Evolutionary conservation across 2,329 filamentous ascomycete species (phyloP).

Genomic region (Calycina marina): DNA sequence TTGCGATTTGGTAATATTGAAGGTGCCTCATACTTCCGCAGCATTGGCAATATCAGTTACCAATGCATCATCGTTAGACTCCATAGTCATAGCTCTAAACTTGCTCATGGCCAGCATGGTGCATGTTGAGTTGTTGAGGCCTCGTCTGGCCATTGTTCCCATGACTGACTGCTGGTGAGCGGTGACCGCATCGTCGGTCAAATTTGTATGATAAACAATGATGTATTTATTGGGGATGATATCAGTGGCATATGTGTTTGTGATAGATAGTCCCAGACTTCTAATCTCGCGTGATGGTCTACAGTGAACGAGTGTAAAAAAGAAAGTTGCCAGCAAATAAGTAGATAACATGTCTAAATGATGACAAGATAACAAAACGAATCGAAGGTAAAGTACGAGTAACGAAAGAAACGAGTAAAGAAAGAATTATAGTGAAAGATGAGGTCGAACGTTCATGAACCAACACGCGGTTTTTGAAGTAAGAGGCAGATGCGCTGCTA

Average conservation of each 20-base stretch:
- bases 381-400: neutral
- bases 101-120: neutral
- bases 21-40: neutral
- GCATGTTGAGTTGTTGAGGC: constrained; percentile 29
- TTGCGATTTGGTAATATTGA: neutral
- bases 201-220: constrained; percentile 45
- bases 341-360: neutral
- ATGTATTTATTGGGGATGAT: constrained; percentile 44
- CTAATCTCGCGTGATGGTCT: constrained; percentile 3
- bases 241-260: constrained; percentile 32
- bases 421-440: too few relatives aligned
- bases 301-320: neutral
- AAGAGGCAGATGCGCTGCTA: too few relatives aligned
- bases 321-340: neutral
- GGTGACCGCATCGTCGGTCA: constrained; percentile 32
- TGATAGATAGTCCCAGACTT: constrained; percentile 30
- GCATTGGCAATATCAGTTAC: neutral
- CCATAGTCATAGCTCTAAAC: neutral
- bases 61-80: neutral
- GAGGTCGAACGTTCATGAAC: too few relatives aligned
- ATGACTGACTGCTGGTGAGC: constrained; percentile 34
- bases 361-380: neutral
- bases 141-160: constrained; percentile 37
- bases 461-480: too few relatives aligned
- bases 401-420: too few relatives aligned